Base-by-base conservation (phyloP, 768 basidiomycete genomes). In the Rossbeevera mucosa region DNA sequence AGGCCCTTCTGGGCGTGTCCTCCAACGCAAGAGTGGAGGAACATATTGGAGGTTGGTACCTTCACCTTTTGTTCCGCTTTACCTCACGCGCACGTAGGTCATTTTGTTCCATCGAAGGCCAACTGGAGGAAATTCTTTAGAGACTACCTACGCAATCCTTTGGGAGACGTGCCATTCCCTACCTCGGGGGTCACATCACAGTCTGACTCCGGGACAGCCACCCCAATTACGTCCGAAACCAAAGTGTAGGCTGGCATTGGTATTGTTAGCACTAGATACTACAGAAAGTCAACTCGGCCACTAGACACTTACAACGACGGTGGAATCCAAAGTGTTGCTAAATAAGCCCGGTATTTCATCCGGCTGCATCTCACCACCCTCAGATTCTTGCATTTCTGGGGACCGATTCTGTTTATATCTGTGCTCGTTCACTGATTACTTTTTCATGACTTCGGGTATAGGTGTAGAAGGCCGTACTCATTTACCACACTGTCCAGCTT, bases 21-120 rank as follows among this genome's bases (percentile, higher is more conserved):
- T 61, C 64, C 2, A 77, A 78, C 43, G 74, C 75, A 26, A 77
- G 90, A 11, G 78, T 93, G 8, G 89, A 89, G 63, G 77, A 76
- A 57, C 91, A 94, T 52, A 81, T 82, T 22, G 91, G 91, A 48
- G 91, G 91, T 91, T 51, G 26, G 83, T 70, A 18, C 38, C 5
- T n/a, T 36, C 38, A 14, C 47, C 16, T 45, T 48, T 44, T 40
- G 13, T 31, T 22, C 43, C 14, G 5, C 44, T 12, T 24, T 47
- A 43, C 24, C 20, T 57, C 38, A 63, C 6, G 5, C 8, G 13
- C 45, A 9, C 28, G 20, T 58, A 91, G 90, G 89, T 7, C 91
- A 94, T 66, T 90, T 91, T 58, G 82, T 93, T 4, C 91, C 91
- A 2, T 85, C 83, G 9, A 88, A 86, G 59, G 81, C 78, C 1